Conservation (phyloP, 805 yeast genomes). For the Schwanniomyces pseudopolymorphus region DNA sequence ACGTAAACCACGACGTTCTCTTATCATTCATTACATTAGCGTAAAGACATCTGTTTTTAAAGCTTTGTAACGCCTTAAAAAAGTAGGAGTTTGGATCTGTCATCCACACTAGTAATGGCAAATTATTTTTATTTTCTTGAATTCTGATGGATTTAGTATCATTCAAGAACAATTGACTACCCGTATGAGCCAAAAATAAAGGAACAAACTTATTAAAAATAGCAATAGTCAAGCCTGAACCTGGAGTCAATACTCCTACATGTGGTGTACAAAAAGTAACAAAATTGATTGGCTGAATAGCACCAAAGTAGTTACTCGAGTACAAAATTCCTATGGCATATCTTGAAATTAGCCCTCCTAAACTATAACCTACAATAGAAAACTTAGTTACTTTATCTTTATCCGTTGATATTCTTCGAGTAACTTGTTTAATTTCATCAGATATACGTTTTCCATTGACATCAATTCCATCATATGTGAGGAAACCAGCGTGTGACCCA, state of each 20-base stretch:
- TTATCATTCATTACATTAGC: constrained; percentile 80
- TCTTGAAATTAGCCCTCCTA: constrained; percentile 43
- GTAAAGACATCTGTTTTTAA: constrained; percentile 57
- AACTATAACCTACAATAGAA: constrained; percentile 41
- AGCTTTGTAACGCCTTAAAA: constrained; percentile 51
- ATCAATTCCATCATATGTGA: constrained; percentile 85
- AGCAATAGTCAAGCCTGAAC: constrained; percentile 42
- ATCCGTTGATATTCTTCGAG: constrained; percentile 9
- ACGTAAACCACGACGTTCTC: constrained; percentile 80
- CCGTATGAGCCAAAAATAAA: constrained; percentile 64
- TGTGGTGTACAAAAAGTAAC: constrained; percentile 56
- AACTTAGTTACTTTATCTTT: constrained; percentile 31
- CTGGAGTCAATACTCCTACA: constrained; percentile 65
- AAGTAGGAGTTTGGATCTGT: constrained; percentile 62
- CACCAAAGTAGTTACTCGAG: constrained; percentile 50
- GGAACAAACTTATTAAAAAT: constrained; percentile 68
- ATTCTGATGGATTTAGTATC: constrained; percentile 21
- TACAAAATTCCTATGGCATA: constrained; percentile 49
- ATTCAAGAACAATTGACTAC: constrained; percentile 68
- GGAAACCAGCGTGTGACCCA: constrained; percentile 65
- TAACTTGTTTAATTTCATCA: constrained; percentile 51
- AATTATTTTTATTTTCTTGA: constrained; percentile 12
- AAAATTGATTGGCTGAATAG: constrained; percentile 57
- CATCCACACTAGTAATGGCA: constrained; percentile 66
- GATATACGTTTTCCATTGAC: constrained; percentile 78